Evolutionary conservation across 176 grass and related monocot genomes (phyloP).

Genomic region (Oryza longistaminata): DNA sequence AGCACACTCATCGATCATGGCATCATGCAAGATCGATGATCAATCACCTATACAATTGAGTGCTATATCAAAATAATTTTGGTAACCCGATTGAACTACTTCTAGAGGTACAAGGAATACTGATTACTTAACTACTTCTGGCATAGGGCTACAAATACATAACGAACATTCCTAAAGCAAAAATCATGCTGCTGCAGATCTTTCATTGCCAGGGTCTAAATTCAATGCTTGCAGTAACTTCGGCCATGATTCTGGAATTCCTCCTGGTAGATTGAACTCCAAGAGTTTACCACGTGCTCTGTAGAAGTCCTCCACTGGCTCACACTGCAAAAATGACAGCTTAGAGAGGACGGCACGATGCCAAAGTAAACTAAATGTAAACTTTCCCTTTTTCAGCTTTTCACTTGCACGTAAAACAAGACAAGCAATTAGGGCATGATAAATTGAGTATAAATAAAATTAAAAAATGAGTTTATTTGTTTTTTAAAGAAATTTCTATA

Average conservation of each 20-base stretch:
- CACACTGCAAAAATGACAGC: conserved; percentile 42
- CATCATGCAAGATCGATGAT: not conserved
- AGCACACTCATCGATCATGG: conserved; percentile 1
- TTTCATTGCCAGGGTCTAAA: conserved; percentile 60
- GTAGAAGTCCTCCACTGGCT: conserved; percentile 93
- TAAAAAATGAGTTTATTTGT: no score
- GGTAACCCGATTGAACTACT: not conserved
- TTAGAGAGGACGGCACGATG: conserved; percentile 9
- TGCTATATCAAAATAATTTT: conserved; percentile 26
- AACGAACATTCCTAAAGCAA: not conserved
- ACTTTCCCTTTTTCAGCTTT: not conserved
- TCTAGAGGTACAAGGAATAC: conserved; percentile 28
- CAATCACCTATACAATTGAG: conserved; percentile 41
- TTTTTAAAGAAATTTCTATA: no score
- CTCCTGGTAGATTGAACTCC: conserved; percentile 87
- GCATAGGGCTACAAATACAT: not conserved
- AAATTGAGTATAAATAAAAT: no score
- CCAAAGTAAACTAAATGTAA: not conserved
- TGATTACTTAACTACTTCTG: not conserved
- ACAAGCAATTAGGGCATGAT: no score
- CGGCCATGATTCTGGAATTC: conserved; percentile 77
- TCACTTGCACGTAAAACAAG: no score
- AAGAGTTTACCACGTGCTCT: conserved; percentile 69
- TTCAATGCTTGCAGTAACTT: conserved; percentile 82
- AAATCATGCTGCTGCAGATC: conserved; percentile 61